These are phyloP conservation scores for Fusarium sublunatum DNA, from an alignment of 2,329 filamentous ascomycete genomes.

Conservation along the genomic window DNA sequence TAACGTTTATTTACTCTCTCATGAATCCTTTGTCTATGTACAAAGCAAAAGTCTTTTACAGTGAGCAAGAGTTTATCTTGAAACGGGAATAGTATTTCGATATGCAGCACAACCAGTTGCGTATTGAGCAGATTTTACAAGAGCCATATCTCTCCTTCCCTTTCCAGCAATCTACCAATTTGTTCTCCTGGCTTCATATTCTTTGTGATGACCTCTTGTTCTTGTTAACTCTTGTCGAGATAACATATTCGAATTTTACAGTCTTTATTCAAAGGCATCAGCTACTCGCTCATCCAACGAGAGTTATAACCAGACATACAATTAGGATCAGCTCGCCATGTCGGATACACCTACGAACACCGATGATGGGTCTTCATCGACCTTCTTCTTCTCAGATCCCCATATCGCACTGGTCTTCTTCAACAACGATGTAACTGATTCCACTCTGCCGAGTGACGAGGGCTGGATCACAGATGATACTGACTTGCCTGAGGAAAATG, in stretches of 20 bases:
- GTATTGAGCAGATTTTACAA: background rate
- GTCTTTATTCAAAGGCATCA: background rate
- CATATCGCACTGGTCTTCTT: slow-evolving; percentile 9
- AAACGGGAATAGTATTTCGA: background rate
- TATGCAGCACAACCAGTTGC: no score
- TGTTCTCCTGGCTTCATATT: background rate
- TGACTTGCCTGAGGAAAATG: background rate
- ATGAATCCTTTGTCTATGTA: background rate
- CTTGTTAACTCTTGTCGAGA: background rate
- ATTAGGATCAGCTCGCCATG: slow-evolving; percentile 4
- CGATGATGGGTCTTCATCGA: background rate
- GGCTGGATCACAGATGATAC: slow-evolving; percentile 1
- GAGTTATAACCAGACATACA: background rate
- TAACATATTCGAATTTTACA: background rate
- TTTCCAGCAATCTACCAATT: no score
- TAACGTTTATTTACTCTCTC: background rate
- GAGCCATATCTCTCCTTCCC: background rate
- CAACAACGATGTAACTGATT: slow-evolving; percentile 23
- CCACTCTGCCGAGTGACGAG: slow-evolving; percentile 7
- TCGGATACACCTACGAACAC: background rate
- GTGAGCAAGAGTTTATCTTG: background rate
- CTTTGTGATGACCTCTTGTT: background rate
- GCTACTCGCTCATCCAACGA: background rate
- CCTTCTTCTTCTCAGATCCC: slow-evolving; percentile 14
- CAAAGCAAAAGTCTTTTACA: background rate